Evolutionary conservation across 768 basidiomycete species (phyloP).

Genomic region (Cubamyces lactineus): DNA sequence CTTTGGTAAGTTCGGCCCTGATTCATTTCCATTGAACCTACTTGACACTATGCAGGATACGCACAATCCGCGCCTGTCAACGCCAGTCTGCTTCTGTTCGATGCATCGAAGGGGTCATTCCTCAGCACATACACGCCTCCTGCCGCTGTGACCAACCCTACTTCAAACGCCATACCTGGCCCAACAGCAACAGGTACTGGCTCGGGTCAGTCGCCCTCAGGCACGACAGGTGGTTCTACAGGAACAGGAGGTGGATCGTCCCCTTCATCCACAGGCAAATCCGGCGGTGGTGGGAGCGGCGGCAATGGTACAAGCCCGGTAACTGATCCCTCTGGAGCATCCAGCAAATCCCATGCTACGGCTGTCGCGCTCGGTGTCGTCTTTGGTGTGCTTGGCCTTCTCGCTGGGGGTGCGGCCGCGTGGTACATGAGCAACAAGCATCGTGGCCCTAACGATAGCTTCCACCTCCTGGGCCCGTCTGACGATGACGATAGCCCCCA

Average conservation of each 20-base stretch:
- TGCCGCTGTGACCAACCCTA: conserved; percentile 29
- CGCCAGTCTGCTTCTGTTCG: conserved; percentile 57
- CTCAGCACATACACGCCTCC: conserved; percentile 44
- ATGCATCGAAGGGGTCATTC: conserved; percentile 41
- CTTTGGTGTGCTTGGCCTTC: conserved; percentile 61
- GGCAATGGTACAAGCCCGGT: conserved; percentile 20
- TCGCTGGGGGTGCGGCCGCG: conserved; percentile 45
- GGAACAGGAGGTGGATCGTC: conserved; percentile 17
- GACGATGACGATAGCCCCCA: conserved; percentile 39
- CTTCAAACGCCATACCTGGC: conserved; percentile 32
- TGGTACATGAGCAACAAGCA: conserved; percentile 52
- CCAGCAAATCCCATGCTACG: conserved; percentile 34
- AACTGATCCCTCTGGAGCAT: conserved; percentile 2
- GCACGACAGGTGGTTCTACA: conserved; percentile 5
- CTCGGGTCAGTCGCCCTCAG: conserved; percentile 18
- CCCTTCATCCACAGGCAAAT: conserved; percentile 22
- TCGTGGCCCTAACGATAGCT: conserved; percentile 27
- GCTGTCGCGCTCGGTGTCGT: conserved; percentile 65
- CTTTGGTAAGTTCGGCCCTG: conserved; percentile 57
- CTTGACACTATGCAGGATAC: conserved; percentile 28
- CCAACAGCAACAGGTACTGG: conserved; percentile 27
- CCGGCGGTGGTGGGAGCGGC: conserved; percentile 30
- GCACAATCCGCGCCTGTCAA: conserved; percentile 51
- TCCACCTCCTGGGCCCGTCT: conserved; percentile 36
- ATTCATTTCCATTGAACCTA: background rate